Conservation (phyloP, 768 basidiomycete genomes). For the Rhodosporidiobolus sp. region DNA sequence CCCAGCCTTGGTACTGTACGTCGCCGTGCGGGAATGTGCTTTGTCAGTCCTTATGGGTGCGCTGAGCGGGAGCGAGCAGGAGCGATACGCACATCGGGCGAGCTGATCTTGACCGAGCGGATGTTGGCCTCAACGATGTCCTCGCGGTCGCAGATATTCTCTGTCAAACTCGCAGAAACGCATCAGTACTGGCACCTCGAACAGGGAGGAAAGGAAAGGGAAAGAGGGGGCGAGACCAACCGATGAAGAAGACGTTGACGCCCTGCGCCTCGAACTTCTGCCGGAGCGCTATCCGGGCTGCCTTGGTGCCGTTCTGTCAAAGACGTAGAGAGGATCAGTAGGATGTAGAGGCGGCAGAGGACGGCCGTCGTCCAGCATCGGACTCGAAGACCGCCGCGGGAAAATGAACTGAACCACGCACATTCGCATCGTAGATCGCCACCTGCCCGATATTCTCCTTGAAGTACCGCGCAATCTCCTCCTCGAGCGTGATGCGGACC, state of each 20-base stretch:
- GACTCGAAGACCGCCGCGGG: too few relatives aligned
- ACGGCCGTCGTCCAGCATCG: too few relatives aligned
- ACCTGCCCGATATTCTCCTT: constrained; percentile 76
- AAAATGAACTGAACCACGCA: background rate
- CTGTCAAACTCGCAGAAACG: constrained; percentile 51
- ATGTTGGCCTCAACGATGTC: constrained; percentile 90
- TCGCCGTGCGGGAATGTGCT: background rate
- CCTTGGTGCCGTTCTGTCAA: constrained; percentile 63
- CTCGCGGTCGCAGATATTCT: constrained; percentile 83
- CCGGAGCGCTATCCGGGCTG: constrained; percentile 65
- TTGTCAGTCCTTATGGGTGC: background rate
- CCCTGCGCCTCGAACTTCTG: constrained; percentile 81
- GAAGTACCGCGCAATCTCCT: constrained; percentile 85
- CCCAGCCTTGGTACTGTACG: constrained; percentile 80
- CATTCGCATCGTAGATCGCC: constrained; percentile 95
- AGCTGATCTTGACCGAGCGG: constrained; percentile 93
- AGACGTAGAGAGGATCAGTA: too few relatives aligned
- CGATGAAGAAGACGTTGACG: constrained; percentile 90
- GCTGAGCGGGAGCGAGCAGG: background rate
- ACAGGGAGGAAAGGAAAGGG: background rate
- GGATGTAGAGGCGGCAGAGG: too few relatives aligned
- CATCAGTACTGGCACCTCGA: background rate
- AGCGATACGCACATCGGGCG: constrained; percentile 73
- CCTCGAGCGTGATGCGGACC: constrained; percentile 79
- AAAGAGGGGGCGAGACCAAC: constrained; percentile 51